A percentile compares a stretch with the other conserved stretches of the same genome.
Conservation (phyloP, 225 moss, liverwort and hornwort species). For the Pseudisothecium myosuroides region DNA sequence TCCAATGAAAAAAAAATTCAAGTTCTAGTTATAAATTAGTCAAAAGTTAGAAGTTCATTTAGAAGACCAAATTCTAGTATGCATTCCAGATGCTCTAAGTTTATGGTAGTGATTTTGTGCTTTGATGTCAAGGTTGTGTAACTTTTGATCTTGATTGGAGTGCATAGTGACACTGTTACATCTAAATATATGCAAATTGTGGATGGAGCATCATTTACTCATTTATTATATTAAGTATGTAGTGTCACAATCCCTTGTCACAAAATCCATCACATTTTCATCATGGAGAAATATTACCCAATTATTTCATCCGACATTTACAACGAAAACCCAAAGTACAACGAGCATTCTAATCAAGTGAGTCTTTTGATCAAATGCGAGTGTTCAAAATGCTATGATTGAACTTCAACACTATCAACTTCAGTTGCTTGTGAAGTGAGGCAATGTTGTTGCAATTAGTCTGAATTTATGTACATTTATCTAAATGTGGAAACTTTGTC, state of each 20-base stretch:
- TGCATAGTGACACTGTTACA: no score
- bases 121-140: neutral
- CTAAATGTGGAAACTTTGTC: neutral
- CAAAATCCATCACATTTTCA: neutral
- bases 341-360: fast-evolving
- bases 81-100: neutral
- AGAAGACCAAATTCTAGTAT: fast-evolving
- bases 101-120: neutral
- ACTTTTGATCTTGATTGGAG: no score
- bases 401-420: neutral
- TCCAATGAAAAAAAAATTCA: no score
- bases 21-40: neutral
- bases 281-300: fast-evolving
- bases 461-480: neutral
- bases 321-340: fast-evolving
- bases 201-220: neutral
- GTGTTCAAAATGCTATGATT: neutral
- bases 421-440: fast-evolving
- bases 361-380: fast-evolving
- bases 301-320: fast-evolving
- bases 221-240: neutral
- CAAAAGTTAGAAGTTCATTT: neutral
- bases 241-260: fast-evolving
- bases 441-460: neutral
- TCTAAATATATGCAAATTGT: neutral